These are phyloP conservation scores for Coemansia sp. DNA, from an alignment of 192 early-diverging fungal species.

Conservation along the genomic window DNA sequence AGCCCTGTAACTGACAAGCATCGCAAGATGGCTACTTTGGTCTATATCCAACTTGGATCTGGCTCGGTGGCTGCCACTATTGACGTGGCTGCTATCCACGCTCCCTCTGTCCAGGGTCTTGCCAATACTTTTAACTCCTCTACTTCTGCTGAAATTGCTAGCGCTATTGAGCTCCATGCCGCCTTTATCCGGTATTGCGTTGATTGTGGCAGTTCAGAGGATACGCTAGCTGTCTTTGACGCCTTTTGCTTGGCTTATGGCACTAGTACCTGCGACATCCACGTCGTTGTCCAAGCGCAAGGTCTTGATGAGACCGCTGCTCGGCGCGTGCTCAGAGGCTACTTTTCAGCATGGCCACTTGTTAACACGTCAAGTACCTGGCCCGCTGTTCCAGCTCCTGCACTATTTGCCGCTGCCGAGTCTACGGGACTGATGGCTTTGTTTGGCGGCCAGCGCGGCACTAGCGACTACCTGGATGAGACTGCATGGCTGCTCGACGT, in stretches of 20 bases:
- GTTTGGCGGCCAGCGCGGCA: constrained; percentile 94
- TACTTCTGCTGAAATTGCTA: not conserved
- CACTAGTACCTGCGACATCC: constrained; percentile 5
- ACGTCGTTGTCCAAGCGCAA: constrained; percentile 9
- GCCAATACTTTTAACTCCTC: not conserved
- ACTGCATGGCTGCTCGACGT: constrained; percentile 67
- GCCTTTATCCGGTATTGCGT: constrained; percentile 15
- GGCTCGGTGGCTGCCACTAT: not conserved
- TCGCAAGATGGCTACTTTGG: not conserved
- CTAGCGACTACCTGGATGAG: constrained; percentile 81
- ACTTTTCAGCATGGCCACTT: constrained; percentile 19
- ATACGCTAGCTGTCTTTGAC: constrained; percentile 6
- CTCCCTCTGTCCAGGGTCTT: not conserved
- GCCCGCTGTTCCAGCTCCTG: constrained; percentile 1
- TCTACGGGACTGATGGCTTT: constrained; percentile 69
- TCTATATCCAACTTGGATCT: not conserved
- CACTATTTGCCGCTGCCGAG: constrained; percentile 38
- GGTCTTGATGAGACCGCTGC: constrained; percentile 6
- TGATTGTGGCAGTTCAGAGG: not conserved
- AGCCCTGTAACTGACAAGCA: too few species aligned
- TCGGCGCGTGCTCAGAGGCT: constrained; percentile 23
- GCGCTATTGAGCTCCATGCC: constrained; percentile 11
- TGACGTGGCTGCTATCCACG: not conserved
- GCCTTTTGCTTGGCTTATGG: not conserved
- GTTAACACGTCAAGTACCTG: too few species aligned